Evolutionary conservation across 2,329 filamentous ascomycete species (phyloP).

Genomic region (Sphaerulina vaccinii): DNA sequence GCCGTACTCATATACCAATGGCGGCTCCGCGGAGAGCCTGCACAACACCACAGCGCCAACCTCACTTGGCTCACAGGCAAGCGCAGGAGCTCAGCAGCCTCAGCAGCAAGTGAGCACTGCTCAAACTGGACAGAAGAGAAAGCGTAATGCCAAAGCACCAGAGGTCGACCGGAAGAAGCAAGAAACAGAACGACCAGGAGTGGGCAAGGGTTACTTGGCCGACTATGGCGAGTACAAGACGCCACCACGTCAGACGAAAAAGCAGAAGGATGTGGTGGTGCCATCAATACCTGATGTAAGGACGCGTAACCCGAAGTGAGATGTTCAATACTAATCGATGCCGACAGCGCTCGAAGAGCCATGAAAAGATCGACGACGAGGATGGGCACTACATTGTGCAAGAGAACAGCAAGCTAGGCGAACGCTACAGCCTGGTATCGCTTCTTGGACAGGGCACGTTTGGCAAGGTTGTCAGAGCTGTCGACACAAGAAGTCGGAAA

Average conservation of each 20-base stretch:
- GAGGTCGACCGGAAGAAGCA: constrained; percentile 35
- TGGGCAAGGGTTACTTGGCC: constrained; percentile 33
- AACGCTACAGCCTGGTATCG: constrained; percentile 85
- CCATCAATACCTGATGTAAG: constrained; percentile 59
- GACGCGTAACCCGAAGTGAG: background rate
- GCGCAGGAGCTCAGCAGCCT: constrained; percentile 44
- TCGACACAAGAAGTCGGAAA: constrained; percentile 70
- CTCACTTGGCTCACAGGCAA: constrained; percentile 69
- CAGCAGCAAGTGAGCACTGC: constrained; percentile 62
- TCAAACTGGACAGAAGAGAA: constrained; percentile 80
- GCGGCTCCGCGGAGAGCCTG: constrained; percentile 47
- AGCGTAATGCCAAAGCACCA: constrained; percentile 61
- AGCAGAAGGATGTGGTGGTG: constrained; percentile 67
- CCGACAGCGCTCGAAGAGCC: constrained; percentile 32
- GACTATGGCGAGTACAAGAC: constrained; percentile 70
- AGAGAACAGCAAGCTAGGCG: constrained; percentile 79
- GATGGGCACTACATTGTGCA: constrained; percentile 96
- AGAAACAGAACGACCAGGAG: constrained; percentile 31
- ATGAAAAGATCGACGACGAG: constrained; percentile 83
- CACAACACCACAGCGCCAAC: constrained; percentile 80
- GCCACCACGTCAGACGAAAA: constrained; percentile 83
- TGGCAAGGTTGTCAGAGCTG: constrained; percentile 94
- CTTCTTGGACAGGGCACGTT: constrained; percentile 96
- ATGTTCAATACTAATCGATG: constrained; percentile 19
- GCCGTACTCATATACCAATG: constrained; percentile 71